Conservation (phyloP, 1,284 basidiomycete genomes). For the Puccinia horiana region DNA sequence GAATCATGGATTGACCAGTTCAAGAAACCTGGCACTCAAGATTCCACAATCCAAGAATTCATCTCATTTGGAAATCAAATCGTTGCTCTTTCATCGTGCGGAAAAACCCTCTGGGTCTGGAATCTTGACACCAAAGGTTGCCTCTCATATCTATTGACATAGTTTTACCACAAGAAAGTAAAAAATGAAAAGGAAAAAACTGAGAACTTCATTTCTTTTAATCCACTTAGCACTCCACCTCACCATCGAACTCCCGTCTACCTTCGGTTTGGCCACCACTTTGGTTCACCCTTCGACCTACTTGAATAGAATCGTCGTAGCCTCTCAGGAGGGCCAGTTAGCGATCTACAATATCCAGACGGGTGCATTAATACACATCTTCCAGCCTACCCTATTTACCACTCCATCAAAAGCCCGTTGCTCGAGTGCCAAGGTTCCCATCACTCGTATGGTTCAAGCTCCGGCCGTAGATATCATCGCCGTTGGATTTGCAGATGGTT, state of each 20-base stretch:
- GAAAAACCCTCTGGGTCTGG: slow-evolving; percentile 79
- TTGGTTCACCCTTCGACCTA: slow-evolving; percentile 94
- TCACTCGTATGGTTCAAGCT: slow-evolving; percentile 81
- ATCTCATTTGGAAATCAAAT: slow-evolving; percentile 57
- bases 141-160: slow-evolving; percentile 50
- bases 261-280: slow-evolving; percentile 74
- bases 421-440: slow-evolving; percentile 61
- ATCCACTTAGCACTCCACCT: slow-evolving; percentile 64
- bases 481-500: slow-evolving; percentile 82
- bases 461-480: slow-evolving; percentile 95
- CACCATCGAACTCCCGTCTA: slow-evolving; percentile 71
- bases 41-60: slow-evolving; percentile 47
- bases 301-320: slow-evolving; percentile 89
- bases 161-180: slow-evolving; percentile 21
- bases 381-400: slow-evolving; percentile 19
- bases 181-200: too few species aligned
- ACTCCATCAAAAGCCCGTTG: slow-evolving; percentile 55
- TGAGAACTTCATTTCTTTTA: slow-evolving; percentile 39
- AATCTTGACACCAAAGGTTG: slow-evolving; percentile 67
- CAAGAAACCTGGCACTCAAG: not conserved
- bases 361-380: slow-evolving; percentile 64
- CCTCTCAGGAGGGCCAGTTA: slow-evolving; percentile 75
- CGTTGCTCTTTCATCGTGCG: slow-evolving; percentile 67
- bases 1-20: slow-evolving; percentile 34
- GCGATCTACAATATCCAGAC: slow-evolving; percentile 94